Evolutionary conservation across 2,329 filamentous ascomycete species (phyloP).

Genomic region (Madurella mycetomatis): DNA sequence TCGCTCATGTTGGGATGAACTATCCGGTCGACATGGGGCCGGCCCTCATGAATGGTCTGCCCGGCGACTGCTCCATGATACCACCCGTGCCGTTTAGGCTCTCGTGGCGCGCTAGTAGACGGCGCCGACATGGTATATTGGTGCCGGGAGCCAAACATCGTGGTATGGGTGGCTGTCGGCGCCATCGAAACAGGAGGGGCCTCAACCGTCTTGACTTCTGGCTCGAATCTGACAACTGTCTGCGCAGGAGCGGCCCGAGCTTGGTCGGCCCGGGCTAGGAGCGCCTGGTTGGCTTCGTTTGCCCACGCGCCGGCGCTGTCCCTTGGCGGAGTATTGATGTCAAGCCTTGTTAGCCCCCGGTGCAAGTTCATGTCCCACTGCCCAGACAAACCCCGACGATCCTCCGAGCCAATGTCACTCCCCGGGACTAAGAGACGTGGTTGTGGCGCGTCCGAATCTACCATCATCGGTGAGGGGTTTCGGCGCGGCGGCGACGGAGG

Average conservation of each 20-base stretch:
- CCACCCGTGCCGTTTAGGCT: slow-evolving; percentile 66
- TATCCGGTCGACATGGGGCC: slow-evolving; percentile 49
- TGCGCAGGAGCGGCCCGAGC: slow-evolving; percentile 36
- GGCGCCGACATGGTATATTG: slow-evolving; percentile 60
- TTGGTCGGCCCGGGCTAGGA: slow-evolving; percentile 52
- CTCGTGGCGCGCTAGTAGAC: slow-evolving; percentile 51
- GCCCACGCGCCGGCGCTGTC: slow-evolving; percentile 55
- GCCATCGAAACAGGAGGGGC: slow-evolving; percentile 16
- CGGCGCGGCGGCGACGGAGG: slow-evolving; percentile 60
- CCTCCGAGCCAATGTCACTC: slow-evolving; percentile 36
- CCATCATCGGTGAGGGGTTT: slow-evolving; percentile 70
- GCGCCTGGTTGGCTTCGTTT: slow-evolving; percentile 51
- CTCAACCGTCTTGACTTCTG: slow-evolving; percentile 37
- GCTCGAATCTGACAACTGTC: slow-evolving; percentile 52
- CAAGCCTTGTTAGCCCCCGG: slow-evolving; percentile 61
- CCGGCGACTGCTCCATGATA: slow-evolving; percentile 53
- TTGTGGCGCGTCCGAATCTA: slow-evolving; percentile 52
- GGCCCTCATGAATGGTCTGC: slow-evolving; percentile 36
- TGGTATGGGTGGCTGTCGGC: slow-evolving; percentile 1
- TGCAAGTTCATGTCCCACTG: slow-evolving; percentile 65
- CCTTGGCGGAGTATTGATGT: slow-evolving; percentile 52
- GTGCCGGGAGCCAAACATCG: slow-evolving; percentile 33
- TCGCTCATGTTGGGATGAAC: slow-evolving; percentile 53
- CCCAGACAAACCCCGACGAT: slow-evolving; percentile 44
- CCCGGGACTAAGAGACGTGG: slow-evolving; percentile 33